Base-by-base conservation (phyloP, 257 asterid genomes). In the Solanum corneliomulleri region DNA sequence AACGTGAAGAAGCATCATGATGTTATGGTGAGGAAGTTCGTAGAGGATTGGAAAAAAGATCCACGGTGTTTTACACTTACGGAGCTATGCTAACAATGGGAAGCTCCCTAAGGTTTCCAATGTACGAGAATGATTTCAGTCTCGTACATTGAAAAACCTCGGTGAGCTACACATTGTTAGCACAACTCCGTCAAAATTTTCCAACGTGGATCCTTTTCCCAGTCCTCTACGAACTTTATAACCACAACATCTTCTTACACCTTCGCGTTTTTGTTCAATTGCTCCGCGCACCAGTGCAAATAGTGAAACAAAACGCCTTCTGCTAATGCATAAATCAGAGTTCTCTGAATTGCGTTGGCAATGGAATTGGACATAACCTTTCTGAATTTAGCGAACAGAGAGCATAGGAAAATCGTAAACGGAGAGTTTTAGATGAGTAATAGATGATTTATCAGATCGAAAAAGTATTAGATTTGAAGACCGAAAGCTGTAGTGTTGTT, bases 341-440 rank as follows among this genome's bases (percentile, higher is more conserved):
- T 56, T 56, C n/a, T 88, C 91, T 60, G 93, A 58, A 20, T 58
- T 58, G 66, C 12, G 6, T 58, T 58, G 66, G 27, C 66, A 18
- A n/a, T 93, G 14, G 29, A 94, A 90, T 21, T 93, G 91, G 0
- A 93, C 78, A 31, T 93, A 86, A 23, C 95, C 97, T 83, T 94
- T 94, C 42, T 93, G 98, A 87, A 93, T 95, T 89, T 95, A 93
- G 89, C 93, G 94, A 74, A 93, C 91, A 44, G 96, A 93, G 37
- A 93, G 94, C 98, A 93, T 93, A 1, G 92, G 96, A 2, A 93
- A 93, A 85, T 95, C 97, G 8, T 95, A 93, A 27, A 93, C 95
- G 0, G 95, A 95, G 86, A 95, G 93, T 69, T 95, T 92, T 21
- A 93, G 92, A 27, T 91, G 91, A 16, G 81, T 85, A 2, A 90